Evolutionary conservation across 2,329 filamentous ascomycete species (phyloP).

Genomic region (Aureobasidium musti): DNA sequence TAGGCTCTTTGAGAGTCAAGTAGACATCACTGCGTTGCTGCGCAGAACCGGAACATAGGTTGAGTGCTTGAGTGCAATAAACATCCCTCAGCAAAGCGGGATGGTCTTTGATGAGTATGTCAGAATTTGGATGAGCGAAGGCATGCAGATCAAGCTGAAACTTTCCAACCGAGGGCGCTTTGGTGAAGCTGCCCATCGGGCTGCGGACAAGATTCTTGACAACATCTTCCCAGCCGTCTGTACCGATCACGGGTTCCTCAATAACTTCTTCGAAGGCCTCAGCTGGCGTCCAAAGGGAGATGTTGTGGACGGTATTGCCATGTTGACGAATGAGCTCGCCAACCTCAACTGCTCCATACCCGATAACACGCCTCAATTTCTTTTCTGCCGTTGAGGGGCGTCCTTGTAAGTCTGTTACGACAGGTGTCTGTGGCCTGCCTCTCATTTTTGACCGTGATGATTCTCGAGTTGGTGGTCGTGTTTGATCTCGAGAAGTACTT

Average conservation of each 20-base stretch:
- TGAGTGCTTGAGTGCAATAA: constrained; percentile 80
- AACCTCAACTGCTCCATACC: constrained; percentile 74
- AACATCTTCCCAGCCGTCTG: constrained; percentile 71
- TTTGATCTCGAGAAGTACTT: constrained; percentile 4
- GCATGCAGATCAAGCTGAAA: constrained; percentile 77
- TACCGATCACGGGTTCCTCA: constrained; percentile 36
- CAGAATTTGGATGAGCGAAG: constrained; percentile 76
- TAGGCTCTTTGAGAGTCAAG: constrained; percentile 75
- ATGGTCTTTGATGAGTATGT: constrained; percentile 77
- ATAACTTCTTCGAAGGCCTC: constrained; percentile 26
- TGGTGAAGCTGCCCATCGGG: constrained; percentile 65
- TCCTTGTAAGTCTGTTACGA: constrained; percentile 1
- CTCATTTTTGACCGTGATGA: constrained; percentile 23
- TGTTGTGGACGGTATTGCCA: neutral
- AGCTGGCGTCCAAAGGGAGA: constrained; percentile 31
- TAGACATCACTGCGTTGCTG: constrained; percentile 94
- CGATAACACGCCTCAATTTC: constrained; percentile 67
- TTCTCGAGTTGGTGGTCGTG: constrained; percentile 24
- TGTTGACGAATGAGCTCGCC: constrained; percentile 57
- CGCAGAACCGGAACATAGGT: constrained; percentile 88
- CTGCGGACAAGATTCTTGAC: constrained; percentile 73
- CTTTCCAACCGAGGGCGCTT: constrained; percentile 32
- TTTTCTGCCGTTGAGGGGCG: constrained; percentile 40
- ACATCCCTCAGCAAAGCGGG: constrained; percentile 85
- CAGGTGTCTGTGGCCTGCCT: constrained; percentile 27